Conservation (phyloP, 202 grass and related monocot genomes). For the Bolboschoenoplectus hybrid region DNA sequence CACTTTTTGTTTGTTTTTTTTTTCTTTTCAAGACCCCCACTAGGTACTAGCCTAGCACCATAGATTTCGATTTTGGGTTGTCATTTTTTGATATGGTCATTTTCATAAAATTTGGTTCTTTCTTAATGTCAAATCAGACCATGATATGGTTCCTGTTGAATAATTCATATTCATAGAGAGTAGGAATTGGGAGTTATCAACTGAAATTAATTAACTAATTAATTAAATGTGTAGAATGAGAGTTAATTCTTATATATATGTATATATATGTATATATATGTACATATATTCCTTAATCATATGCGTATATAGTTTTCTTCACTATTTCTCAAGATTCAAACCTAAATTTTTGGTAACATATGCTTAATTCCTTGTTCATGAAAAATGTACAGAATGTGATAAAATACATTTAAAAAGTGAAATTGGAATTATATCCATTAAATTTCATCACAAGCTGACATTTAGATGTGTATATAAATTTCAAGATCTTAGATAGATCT, state of each 20-base stretch:
- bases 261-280: too few species aligned
- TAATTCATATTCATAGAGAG: background rate
- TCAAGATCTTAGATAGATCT: too few species aligned
- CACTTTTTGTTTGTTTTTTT: background rate
- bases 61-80: background rate
- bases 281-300: too few species aligned
- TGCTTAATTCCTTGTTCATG: background rate
- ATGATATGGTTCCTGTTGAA: background rate
- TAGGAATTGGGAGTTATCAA: background rate
- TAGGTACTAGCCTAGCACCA: background rate
- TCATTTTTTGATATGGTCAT: constrained; percentile 4
- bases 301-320: too few species aligned
- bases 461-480: too few species aligned
- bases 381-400: background rate
- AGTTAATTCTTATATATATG: too few species aligned
- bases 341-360: background rate
- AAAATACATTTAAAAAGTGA: too few species aligned
- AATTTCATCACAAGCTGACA: too few species aligned
- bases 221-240: too few species aligned
- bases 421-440: too few species aligned
- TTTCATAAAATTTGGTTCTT: constrained; percentile 1
- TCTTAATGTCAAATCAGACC: background rate
- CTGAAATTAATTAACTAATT: background rate
- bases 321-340: background rate
- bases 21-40: background rate